Evolutionary conservation across 345 rosid genomes (phyloP).

Genomic region (Acer saccharum): DNA sequence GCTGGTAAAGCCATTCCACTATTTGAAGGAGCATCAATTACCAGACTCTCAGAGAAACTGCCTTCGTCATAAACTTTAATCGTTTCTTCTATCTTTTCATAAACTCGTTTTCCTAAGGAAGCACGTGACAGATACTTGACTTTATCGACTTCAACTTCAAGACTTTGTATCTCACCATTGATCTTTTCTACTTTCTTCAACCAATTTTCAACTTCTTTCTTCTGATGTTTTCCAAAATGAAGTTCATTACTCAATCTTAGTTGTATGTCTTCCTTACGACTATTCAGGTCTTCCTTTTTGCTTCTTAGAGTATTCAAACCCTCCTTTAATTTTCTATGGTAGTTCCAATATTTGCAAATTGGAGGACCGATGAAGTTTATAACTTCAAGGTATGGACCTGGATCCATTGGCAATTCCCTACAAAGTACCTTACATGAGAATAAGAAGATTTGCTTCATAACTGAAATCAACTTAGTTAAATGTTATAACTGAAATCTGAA

Average conservation of each 20-base stretch:
- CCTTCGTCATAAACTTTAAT: background rate
- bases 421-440: background rate
- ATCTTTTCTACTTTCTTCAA: background rate
- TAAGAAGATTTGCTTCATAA: background rate
- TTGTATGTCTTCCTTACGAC: background rate
- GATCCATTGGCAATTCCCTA: background rate
- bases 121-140: background rate
- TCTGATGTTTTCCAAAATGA: background rate
- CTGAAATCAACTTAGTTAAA: too few species aligned
- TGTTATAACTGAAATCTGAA: too few species aligned
- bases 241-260: background rate
- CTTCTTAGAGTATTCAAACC: background rate
- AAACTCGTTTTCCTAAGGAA: background rate
- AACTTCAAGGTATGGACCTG: background rate
- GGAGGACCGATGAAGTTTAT: background rate
- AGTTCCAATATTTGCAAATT: background rate
- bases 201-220: background rate
- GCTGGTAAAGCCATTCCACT: background rate
- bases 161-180: background rate
- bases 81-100: background rate
- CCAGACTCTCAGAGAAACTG: background rate
- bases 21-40: background rate
- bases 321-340: background rate
- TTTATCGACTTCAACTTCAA: background rate
- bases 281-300: background rate